Base-by-base conservation (phyloP, 495 filamentous ascomycete species). In the Podospora pseudoanserina region DNA sequence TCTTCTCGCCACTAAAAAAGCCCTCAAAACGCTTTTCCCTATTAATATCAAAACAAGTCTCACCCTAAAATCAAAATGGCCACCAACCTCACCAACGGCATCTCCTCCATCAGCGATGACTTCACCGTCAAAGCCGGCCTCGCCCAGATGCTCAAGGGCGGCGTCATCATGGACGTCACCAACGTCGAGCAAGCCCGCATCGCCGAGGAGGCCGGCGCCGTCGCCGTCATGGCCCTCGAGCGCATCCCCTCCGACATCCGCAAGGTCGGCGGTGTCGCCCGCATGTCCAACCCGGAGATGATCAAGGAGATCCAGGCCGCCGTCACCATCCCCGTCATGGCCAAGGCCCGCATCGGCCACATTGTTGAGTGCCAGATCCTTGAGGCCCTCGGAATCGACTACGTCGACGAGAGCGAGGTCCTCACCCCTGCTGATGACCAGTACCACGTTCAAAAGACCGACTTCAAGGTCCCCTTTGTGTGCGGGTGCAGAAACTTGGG, bases 271-370 rank as follows among this genome's bases (percentile, higher is more conserved):
- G 95, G 95, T 77, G 95, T 99, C 19, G 93, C 94, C 2, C 89
- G 95, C 78, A 99, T 99, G 95, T 96, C 92, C 5, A 95, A 98
- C 83, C 95, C 95, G 9, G 79, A 83, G 70, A 93, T 97, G 89
- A 97, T 99, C 85, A 90, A 91, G 79, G 92, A 94, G 79, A 99
- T 99, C 75, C 96, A 97, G 90, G 88, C 86, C 6, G 87, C 93
- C 39, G 95, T 99, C n/a, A 98, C 95, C 18, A 97, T 98, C 70
- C 95, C 95, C 68, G 96, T 99, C 79, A 99, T 99, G 95, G 95
- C 95, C 23, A 99, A 99, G 83, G 95, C 94, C 19, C 89, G 95
- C 78, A 99, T 99, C 76, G 95, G 95, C 27, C 95, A 99, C 80
- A 92, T 97, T 71, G 93, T 97, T 69, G 95, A 99, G 83, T 97